phyloP scores from a whole-genome alignment of 2,329 filamentous ascomycete species.

The Colletotrichum sansevieriae region DNA sequence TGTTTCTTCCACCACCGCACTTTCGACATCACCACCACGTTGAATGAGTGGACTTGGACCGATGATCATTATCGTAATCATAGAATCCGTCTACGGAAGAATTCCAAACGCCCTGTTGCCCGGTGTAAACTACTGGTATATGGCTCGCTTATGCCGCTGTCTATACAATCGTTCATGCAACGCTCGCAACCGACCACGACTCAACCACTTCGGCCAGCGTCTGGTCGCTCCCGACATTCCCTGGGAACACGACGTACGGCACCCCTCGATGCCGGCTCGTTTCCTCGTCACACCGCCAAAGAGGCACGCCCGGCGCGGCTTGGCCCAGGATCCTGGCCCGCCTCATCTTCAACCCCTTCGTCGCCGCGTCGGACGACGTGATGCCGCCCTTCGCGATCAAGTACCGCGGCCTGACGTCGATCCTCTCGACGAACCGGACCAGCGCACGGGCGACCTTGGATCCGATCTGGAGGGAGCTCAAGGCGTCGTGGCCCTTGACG shows the following conservation, averaged over 20 bases:
- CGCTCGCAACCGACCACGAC: slow-evolving; percentile 36
- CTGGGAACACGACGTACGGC: slow-evolving; percentile 70
- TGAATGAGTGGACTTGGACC: no score
- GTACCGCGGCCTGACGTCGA: slow-evolving; percentile 65
- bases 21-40: no score
- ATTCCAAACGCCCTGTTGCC: background rate
- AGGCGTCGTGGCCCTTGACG: slow-evolving; percentile 58
- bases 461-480: slow-evolving; percentile 67
- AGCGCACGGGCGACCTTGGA: slow-evolving; percentile 63
- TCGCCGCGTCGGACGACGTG: slow-evolving; percentile 70
- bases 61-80: slow-evolving; percentile 7
- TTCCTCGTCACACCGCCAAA: slow-evolving; percentile 69
- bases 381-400: slow-evolving; percentile 72
- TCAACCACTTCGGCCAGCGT: slow-evolving; percentile 60
- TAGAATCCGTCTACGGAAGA: slow-evolving; percentile 1
- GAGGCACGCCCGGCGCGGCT: slow-evolving; percentile 68
- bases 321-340: slow-evolving; percentile 68
- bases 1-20: no score
- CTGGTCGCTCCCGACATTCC: slow-evolving; percentile 66
- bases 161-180: slow-evolving; percentile 21
- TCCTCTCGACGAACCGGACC: slow-evolving; percentile 61
- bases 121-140: slow-evolving; percentile 6
- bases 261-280: slow-evolving; percentile 63
- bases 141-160: slow-evolving; percentile 21
- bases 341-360: slow-evolving; percentile 67